Conservation (phyloP, 106 monocot species). For the Xerophyta viscosa region DNA sequence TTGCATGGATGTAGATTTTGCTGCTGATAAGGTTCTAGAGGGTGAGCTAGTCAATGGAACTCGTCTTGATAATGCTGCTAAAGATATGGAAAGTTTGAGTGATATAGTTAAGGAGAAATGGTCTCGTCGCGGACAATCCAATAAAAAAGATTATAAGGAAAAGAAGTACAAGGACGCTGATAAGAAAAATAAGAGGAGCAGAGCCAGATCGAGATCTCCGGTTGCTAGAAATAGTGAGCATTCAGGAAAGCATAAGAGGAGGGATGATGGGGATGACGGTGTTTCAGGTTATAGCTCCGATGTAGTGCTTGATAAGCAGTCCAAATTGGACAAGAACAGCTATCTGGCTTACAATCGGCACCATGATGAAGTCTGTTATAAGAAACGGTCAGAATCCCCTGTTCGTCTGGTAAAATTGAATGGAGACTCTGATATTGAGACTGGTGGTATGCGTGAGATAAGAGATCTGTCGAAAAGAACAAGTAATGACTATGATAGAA, state of each 20-base stretch:
- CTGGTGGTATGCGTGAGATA: conserved; percentile 5
- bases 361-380: conserved; percentile 12
- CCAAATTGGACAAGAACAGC: conserved; percentile 10
- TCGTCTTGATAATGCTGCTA: too few relatives aligned
- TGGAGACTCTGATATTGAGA: conserved; percentile 21
- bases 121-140: neutral
- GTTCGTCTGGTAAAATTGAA: conserved; percentile 16
- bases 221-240: conserved; percentile 14
- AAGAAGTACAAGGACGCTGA: conserved; percentile 5
- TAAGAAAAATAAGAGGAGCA: conserved; percentile 10
- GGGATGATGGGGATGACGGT: conserved; percentile 12
- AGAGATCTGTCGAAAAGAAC: conserved; percentile 7
- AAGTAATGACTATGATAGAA: conserved; percentile 6
- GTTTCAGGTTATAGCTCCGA: conserved; percentile 3
- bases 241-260: conserved; percentile 15
- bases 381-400: conserved; percentile 20
- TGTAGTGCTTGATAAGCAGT: conserved; percentile 5
- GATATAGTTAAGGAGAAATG: too few relatives aligned
- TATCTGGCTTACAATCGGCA: neutral
- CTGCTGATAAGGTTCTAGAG: too few relatives aligned
- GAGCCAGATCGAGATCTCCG: conserved; percentile 18
- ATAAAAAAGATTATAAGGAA: conserved; percentile 13
- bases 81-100: too few relatives aligned
- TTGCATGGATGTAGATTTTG: too few relatives aligned
- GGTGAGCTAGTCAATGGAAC: too few relatives aligned